These are phyloP conservation scores for Podaxis mareebaensis DNA, from an alignment of 768 basidiomycete species.

Conservation along the genomic window DNA sequence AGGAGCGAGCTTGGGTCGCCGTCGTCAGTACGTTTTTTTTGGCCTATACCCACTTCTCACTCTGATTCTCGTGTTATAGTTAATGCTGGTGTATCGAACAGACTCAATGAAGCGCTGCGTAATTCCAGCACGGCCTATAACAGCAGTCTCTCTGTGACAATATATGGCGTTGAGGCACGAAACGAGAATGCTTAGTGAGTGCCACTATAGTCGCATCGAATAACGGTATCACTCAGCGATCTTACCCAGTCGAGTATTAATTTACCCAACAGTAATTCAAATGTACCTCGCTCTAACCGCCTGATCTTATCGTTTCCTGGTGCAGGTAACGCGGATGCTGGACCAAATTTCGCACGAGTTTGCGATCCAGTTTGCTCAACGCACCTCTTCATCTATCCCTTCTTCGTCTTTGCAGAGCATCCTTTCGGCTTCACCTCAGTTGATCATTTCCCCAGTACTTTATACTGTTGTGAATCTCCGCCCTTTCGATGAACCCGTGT, in stretches of 20 bases:
- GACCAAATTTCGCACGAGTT: background rate
- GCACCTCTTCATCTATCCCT: slow-evolving; percentile 17
- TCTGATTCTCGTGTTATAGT: slow-evolving; percentile 28
- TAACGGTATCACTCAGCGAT: background rate
- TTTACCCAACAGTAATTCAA: background rate
- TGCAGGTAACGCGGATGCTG: background rate
- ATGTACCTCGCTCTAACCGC: background rate
- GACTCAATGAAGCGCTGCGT: slow-evolving; percentile 36
- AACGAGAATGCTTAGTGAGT: slow-evolving; percentile 44
- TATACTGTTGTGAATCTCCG: slow-evolving; percentile 51
- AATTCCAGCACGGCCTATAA: slow-evolving; percentile 45
- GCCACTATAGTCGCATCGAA: no score
- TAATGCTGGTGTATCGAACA: slow-evolving; percentile 38
- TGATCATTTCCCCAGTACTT: slow-evolving; percentile 47
- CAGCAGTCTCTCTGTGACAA: slow-evolving; percentile 40
- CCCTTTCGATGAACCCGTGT: slow-evolving; percentile 66
- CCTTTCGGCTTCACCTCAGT: slow-evolving; percentile 48
- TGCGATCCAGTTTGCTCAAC: slow-evolving; percentile 20
- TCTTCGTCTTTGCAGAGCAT: slow-evolving; percentile 27
- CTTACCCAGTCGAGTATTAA: background rate
- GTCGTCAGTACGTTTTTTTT: slow-evolving; percentile 44
- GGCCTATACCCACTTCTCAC: background rate
- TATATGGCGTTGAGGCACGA: slow-evolving; percentile 35
- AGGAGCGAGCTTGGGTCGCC: slow-evolving; percentile 56
- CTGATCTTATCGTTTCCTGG: no score